These are phyloP conservation scores for Artemisia tridentata DNA, from an alignment of 129 eudicot genomes.

Conservation along the genomic window DNA sequence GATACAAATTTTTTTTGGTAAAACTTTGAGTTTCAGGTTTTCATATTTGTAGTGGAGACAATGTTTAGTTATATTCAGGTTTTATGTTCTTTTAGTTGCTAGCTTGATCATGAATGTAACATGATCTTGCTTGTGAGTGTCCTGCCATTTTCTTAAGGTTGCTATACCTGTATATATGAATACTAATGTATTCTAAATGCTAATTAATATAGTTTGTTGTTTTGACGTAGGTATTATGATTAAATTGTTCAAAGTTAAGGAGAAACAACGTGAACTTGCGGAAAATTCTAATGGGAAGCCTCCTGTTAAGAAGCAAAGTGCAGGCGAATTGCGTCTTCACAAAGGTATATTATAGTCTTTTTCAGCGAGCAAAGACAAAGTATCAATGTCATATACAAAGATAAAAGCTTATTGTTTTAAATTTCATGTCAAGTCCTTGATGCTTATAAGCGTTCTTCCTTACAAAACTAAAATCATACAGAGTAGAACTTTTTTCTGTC, in stretches of 20 bases:
- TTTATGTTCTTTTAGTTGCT: background rate
- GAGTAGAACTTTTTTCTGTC: too few species aligned
- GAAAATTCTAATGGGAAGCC: slow-evolving; percentile 78
- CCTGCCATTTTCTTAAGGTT: too few species aligned
- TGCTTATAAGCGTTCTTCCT: too few species aligned
- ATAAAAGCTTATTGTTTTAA: too few species aligned
- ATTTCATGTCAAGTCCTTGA: too few species aligned
- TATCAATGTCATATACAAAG: too few species aligned
- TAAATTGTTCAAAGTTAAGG: slow-evolving; percentile 79
- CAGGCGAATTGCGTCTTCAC: slow-evolving; percentile 88
- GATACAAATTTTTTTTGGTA: too few species aligned
- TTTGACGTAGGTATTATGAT: slow-evolving; percentile 52
- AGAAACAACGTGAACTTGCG: slow-evolving; percentile 80
- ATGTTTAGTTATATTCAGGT: background rate
- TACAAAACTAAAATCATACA: too few species aligned
- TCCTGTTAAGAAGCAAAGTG: slow-evolving; percentile 84
- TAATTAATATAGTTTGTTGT: background rate
- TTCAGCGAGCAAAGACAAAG: background rate
- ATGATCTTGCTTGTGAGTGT: too few species aligned
- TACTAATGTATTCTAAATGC: too few species aligned
- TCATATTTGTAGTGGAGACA: slow-evolving; percentile 23
- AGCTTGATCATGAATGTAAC: too few species aligned
- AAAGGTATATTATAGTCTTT: slow-evolving; percentile 48
- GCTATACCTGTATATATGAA: too few species aligned
- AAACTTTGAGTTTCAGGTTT: background rate